Evolutionary conservation across 768 basidiomycete genomes (phyloP).

Genomic region (Cubamyces lactineus): DNA sequence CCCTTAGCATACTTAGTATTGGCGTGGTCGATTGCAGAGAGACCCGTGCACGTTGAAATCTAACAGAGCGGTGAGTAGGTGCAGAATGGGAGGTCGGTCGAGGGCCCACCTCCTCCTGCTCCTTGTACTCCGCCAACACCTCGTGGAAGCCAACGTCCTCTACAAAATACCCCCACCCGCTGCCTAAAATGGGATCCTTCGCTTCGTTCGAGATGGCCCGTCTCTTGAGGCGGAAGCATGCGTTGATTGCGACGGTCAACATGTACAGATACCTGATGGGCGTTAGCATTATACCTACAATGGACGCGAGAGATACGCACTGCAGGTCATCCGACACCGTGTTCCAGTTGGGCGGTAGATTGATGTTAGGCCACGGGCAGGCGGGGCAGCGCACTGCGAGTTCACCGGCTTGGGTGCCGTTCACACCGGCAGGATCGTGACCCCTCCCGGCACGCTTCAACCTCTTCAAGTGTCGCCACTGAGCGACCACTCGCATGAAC

Average conservation of each 20-base stretch:
- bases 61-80: neutral
- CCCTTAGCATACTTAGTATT: slow-evolving; percentile 4
- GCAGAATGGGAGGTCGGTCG: too few species aligned
- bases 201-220: slow-evolving; percentile 20
- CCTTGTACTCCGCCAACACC: slow-evolving; percentile 13
- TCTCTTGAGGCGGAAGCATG: slow-evolving; percentile 30
- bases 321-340: slow-evolving; percentile 14
- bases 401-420: slow-evolving; percentile 24
- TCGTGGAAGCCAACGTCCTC: slow-evolving; percentile 25
- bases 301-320: slow-evolving; percentile 21
- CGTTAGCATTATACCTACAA: slow-evolving; percentile 31
- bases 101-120: slow-evolving; percentile 29
- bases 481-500: slow-evolving; percentile 19
- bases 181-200: slow-evolving; percentile 6
- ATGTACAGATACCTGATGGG: slow-evolving; percentile 30
- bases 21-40: slow-evolving; percentile 1
- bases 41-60: slow-evolving; percentile 1
- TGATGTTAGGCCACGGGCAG: too few species aligned
- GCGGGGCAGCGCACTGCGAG: too few species aligned
- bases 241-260: slow-evolving; percentile 32
- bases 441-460: too few species aligned
- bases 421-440: too few species aligned
- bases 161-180: too few species aligned
- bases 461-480: too few species aligned
- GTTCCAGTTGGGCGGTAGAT: slow-evolving; percentile 24